Percentiles rank a stretch among this genome's conserved stretches.
phyloP scores from a whole-genome alignment of 2,329 filamentous ascomycete species.

The Sclerotinia borealis region DNA sequence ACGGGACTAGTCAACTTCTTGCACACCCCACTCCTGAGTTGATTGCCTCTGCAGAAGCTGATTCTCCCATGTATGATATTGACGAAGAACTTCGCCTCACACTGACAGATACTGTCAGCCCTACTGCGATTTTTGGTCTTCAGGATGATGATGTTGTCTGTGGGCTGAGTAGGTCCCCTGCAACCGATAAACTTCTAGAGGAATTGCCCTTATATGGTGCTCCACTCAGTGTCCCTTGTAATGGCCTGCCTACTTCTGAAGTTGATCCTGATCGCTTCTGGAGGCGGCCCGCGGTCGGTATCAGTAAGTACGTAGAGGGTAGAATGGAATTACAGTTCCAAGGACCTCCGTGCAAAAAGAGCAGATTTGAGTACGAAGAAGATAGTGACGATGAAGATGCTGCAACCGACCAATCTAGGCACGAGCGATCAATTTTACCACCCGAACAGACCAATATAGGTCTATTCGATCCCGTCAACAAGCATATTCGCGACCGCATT shows the following conservation, averaged over 20 bases:
- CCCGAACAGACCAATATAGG: slow-evolving; percentile 73
- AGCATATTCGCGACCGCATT: slow-evolving; percentile 79
- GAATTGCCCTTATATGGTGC: slow-evolving; percentile 77
- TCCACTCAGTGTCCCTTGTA: slow-evolving; percentile 51
- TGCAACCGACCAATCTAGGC: slow-evolving; percentile 24
- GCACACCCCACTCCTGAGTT: slow-evolving; percentile 60
- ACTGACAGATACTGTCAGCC: slow-evolving; percentile 46
- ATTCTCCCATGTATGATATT: slow-evolving; percentile 44
- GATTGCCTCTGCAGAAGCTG: slow-evolving; percentile 56
- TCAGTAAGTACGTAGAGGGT: slow-evolving; percentile 82
- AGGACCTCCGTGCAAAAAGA: slow-evolving; percentile 66
- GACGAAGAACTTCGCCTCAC: slow-evolving; percentile 31
- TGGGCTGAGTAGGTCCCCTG: slow-evolving; percentile 65
- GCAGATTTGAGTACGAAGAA: slow-evolving; percentile 74
- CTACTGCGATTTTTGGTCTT: slow-evolving; percentile 78
- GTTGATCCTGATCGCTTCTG: slow-evolving; percentile 63
- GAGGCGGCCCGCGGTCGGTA: slow-evolving; percentile 70
- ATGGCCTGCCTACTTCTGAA: slow-evolving; percentile 52
- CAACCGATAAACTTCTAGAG: slow-evolving; percentile 68
- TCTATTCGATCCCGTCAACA: slow-evolving; percentile 84
- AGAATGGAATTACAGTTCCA: slow-evolving; percentile 65
- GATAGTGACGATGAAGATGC: slow-evolving; percentile 61
- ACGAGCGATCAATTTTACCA: slow-evolving; percentile 42
- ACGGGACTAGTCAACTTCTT: slow-evolving; percentile 24
- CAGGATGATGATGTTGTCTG: slow-evolving; percentile 78